Conservation (phyloP, 345 rosid genomes). For the Citrus sinensis region DNA sequence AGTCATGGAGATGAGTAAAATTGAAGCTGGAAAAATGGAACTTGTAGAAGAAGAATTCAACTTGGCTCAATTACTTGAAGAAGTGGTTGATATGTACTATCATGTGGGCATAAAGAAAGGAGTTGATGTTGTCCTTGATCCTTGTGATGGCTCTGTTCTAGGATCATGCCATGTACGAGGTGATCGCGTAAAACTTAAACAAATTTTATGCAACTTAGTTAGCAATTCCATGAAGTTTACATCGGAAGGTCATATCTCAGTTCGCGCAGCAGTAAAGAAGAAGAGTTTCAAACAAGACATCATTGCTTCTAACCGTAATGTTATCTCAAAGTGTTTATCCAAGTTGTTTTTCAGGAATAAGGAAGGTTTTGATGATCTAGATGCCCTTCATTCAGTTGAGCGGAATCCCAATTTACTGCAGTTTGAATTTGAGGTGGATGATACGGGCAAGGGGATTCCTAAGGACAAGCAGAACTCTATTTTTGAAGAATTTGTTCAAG, state of each 20-base stretch:
- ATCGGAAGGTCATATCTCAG: constrained; percentile 28
- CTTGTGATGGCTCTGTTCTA: constrained; percentile 30
- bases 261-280: constrained; percentile 24
- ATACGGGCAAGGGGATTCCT: constrained; percentile 36
- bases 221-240: constrained; percentile 36
- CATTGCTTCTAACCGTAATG: constrained; percentile 22
- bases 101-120: constrained; percentile 29
- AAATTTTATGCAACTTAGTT: constrained; percentile 35
- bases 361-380: constrained; percentile 17
- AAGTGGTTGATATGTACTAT: constrained; percentile 29
- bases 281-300: constrained; percentile 24
- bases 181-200: constrained; percentile 28
- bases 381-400: constrained; percentile 22
- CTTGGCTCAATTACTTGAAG: constrained; percentile 32
- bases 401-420: constrained; percentile 22
- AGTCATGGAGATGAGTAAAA: constrained; percentile 30
- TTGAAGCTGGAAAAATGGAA: constrained; percentile 34
- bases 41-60: constrained; percentile 30
- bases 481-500: constrained; percentile 40
- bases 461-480: constrained; percentile 31
- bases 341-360: constrained; percentile 10
- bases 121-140: constrained; percentile 33
- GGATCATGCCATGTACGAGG: constrained; percentile 21
- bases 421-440: constrained; percentile 39
- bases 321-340: constrained; percentile 19